Conservation (phyloP, 768 basidiomycete species). For the Russula earlei region DNA sequence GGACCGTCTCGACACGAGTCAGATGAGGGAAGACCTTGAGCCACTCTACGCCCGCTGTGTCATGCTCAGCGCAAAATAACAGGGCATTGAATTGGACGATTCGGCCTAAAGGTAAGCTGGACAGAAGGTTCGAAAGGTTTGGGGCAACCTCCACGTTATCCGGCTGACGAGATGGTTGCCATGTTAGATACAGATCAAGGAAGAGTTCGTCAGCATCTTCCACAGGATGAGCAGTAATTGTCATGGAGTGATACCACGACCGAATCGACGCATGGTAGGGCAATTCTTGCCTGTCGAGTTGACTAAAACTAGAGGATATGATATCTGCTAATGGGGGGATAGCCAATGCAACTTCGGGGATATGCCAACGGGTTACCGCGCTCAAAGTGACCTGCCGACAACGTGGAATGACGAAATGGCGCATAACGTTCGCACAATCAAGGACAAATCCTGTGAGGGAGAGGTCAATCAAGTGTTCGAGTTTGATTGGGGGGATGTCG, state of each 20-base stretch:
- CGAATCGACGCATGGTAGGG: slow-evolving; percentile 1
- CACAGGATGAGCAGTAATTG: not conserved
- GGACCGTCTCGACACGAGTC: not conserved
- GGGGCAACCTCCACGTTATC: not conserved
- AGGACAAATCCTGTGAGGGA: not conserved
- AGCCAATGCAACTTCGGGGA: slow-evolving; percentile 1
- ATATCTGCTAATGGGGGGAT: not conserved
- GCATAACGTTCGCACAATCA: slow-evolving; percentile 10
- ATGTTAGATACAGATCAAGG: not conserved
- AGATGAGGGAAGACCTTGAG: slow-evolving; percentile 5
- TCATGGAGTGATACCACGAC: not conserved
- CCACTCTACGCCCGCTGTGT: not conserved
- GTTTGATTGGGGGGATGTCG: not conserved
- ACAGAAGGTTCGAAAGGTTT: slow-evolving; percentile 1
- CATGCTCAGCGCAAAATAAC: not conserved
- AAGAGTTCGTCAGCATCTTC: not conserved
- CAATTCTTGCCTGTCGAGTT: not conserved
- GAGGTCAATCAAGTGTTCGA: not conserved
- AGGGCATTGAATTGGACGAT: not conserved
- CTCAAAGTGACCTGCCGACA: not conserved
- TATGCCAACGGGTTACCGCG: not conserved
- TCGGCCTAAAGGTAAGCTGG: not conserved
- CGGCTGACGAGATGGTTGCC: not conserved
- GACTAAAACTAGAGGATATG: slow-evolving; percentile 6
- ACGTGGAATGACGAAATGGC: slow-evolving; percentile 1